These are phyloP conservation scores for Ambrosiella xylebori DNA, from an alignment of 2,329 filamentous ascomycete genomes.

Conservation along the genomic window DNA sequence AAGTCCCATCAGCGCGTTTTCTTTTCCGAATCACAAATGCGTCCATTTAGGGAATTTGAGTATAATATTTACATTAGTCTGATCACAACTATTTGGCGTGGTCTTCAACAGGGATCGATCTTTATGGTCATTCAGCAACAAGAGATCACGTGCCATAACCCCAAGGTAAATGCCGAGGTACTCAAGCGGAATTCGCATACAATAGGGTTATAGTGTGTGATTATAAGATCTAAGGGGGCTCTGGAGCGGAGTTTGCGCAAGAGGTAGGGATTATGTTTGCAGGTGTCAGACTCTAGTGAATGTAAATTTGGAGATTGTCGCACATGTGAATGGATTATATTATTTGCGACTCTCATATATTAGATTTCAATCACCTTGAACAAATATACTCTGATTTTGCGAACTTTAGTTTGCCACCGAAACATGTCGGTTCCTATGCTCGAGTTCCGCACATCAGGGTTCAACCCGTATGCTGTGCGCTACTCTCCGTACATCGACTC, in stretches of 20 bases:
- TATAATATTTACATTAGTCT: not conserved
- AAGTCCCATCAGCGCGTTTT: slow-evolving; percentile 21
- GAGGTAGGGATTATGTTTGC: not conserved
- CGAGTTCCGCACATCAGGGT: slow-evolving; percentile 83
- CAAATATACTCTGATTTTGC: not conserved
- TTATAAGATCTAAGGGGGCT: not conserved
- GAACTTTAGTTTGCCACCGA: not conserved
- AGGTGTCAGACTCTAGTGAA: too few relatives aligned
- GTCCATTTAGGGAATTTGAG: slow-evolving; percentile 28
- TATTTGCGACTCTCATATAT: not conserved
- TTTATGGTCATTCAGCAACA: not conserved
- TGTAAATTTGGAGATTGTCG: too few relatives aligned
- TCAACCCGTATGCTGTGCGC: slow-evolving; percentile 91
- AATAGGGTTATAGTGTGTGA: not conserved
- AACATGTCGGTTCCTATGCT: slow-evolving; percentile 50
- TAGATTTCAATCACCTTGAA: not conserved
- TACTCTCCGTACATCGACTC: slow-evolving; percentile 98
- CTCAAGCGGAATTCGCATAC: not conserved
- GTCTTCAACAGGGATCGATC: not conserved
- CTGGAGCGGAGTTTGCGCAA: not conserved
- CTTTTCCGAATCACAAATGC: slow-evolving; percentile 40
- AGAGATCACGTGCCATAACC: not conserved
- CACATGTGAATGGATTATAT: too few relatives aligned
- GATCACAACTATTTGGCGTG: not conserved
- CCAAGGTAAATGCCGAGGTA: not conserved